phyloP scores from a whole-genome alignment of 148 eudicot genomes.

The Polygonum aviculare region DNA sequence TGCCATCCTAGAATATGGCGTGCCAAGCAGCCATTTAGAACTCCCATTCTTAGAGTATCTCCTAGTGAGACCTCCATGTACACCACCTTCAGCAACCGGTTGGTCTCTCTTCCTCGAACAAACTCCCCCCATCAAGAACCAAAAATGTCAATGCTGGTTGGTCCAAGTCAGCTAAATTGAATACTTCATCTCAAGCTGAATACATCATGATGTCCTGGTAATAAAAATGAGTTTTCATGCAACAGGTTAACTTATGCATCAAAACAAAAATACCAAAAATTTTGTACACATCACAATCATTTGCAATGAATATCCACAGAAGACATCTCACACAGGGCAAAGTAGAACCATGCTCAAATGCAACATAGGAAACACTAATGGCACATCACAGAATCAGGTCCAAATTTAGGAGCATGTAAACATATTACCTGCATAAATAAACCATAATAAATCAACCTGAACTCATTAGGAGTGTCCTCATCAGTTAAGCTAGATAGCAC shows the following conservation, averaged over 20 bases:
- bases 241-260: neutral
- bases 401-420: neutral
- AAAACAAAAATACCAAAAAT: neutral
- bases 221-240: neutral
- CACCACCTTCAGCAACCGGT: constrained; percentile 38
- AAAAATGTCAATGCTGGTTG: neutral
- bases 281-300: neutral
- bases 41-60: constrained; percentile 68
- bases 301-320: neutral
- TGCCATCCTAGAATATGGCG: constrained; percentile 32
- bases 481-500: neutral
- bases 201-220: neutral
- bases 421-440: neutral
- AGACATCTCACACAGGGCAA: neutral
- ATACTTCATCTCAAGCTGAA: neutral
- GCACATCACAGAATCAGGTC: neutral
- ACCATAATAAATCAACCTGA: neutral
- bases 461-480: neutral
- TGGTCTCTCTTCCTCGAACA: constrained; percentile 74
- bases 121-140: constrained; percentile 49
- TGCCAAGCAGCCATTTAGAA: constrained; percentile 58
- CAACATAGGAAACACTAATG: neutral
- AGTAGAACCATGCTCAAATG: neutral
- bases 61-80: constrained; percentile 28
- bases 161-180: neutral